Conservation (phyloP, 2,329 filamentous ascomycete genomes). For the Leptographium lundbergii region DNA sequence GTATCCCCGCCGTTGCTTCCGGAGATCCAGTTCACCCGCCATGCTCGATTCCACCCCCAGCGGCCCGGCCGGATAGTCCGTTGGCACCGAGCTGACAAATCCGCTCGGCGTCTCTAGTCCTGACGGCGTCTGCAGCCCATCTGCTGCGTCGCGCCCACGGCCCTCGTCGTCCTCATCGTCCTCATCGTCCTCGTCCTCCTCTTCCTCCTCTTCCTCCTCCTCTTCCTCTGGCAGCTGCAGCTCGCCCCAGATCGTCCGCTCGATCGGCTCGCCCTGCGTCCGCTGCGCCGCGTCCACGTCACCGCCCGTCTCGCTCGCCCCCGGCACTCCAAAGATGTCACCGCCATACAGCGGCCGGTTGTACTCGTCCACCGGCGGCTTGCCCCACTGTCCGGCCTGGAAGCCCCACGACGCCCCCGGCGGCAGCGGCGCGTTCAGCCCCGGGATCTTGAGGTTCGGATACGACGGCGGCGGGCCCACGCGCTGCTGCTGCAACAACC, state of each 20-base stretch:
- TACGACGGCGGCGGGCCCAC: conserved; percentile 90
- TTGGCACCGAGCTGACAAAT: conserved; percentile 65
- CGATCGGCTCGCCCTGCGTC: conserved; percentile 59
- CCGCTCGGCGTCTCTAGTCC: conserved; percentile 74
- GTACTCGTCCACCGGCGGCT: conserved; percentile 87
- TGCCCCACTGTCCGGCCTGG: conserved; percentile 88
- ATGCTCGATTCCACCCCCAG: conserved; percentile 58
- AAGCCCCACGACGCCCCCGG: conserved; percentile 88
- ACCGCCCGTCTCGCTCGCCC: conserved; percentile 16
- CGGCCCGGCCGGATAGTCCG: conserved; percentile 60
- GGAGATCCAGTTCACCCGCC: conserved; percentile 77
- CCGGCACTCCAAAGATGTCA: conserved; percentile 76
- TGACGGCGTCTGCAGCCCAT: conserved; percentile 59
- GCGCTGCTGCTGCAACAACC: conserved; percentile 94
- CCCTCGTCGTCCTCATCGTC: conserved; percentile 58
- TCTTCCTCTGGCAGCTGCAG: conserved; percentile 69
- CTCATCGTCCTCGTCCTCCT: conserved; percentile 58
- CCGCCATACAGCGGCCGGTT: conserved; percentile 86
- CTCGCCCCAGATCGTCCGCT: conserved; percentile 85
- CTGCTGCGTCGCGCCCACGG: conserved; percentile 42
- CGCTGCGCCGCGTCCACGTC: conserved; percentile 20
- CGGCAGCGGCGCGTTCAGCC: conserved; percentile 85
- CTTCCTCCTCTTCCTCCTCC: conserved; percentile 54
- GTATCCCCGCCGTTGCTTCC: conserved; percentile 72
- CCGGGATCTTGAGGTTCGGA: conserved; percentile 86